Base-by-base conservation (phyloP, 1,139 yeast species). In the Magnusiomyces magnusii region DNA sequence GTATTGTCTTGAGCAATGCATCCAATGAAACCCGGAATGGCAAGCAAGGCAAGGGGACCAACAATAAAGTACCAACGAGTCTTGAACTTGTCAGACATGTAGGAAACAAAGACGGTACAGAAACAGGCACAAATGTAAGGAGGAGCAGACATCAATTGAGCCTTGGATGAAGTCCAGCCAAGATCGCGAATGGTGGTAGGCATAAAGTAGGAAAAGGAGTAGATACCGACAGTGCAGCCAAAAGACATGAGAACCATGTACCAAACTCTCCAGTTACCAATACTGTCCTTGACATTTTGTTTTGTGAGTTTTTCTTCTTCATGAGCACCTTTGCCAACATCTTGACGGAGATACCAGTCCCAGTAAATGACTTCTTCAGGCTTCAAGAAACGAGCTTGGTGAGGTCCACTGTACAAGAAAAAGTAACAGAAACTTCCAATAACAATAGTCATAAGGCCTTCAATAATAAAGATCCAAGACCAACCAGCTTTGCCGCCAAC, bases 401-500 rank as follows among this genome's bases (percentile, higher is more conserved):
- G 71, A 25, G 83, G 83, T 68, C 72, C 75, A 65, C 80, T 84
- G 41, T 82, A 82, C 57, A 83, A 70, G 2, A 79, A 67, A 63
- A 79, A 78, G 65, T 72, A 81, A 39, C 82, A 75, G 21, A 82
- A 68, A 25, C 84, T 19, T 3, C 86, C 89, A 52, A 85, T 80
- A 2, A 73, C 79, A 21, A 84, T 66, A 1, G 90, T 83, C 51
- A 85, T 76, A 49, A 84, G 73, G 41, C 90, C 89, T 70, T 86
- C 90, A 59, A 87, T 78, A 57, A 87, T 80, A 67, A 85, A 87
- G 70, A 86, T 81, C 93, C 93, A 87, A 71, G 85, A 80, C 95
- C 95, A 87, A 36, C 90, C 84, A 7, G 79, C 78, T 50, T 81
- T 70, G 1, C 90, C 90, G 53, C 72, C 73, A 7, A 71, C 73